Evolutionary conservation across 805 yeast species (phyloP).

Genomic region (Wickerhamiella dianesei): DNA sequence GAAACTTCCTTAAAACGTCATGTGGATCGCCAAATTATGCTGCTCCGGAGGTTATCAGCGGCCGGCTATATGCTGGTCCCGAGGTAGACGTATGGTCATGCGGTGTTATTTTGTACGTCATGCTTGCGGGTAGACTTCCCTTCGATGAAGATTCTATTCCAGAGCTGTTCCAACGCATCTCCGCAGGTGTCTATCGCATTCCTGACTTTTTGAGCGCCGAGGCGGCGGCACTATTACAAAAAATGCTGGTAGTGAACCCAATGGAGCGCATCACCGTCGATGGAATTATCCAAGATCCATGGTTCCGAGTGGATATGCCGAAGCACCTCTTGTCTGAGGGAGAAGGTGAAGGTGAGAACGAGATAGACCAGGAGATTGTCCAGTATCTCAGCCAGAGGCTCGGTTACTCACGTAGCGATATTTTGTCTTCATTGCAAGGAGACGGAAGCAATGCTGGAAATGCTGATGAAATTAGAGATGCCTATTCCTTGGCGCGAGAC

Average conservation of each 20-base stretch:
- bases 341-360: conserved; percentile 14
- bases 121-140: conserved; percentile 91
- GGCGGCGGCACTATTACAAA: conserved; percentile 66
- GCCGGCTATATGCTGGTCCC: conserved; percentile 88
- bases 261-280: conserved; percentile 83
- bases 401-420: conserved; percentile 83
- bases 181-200: conserved; percentile 81
- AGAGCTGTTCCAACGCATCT: conserved; percentile 79
- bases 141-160: conserved; percentile 96
- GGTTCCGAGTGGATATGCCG: conserved; percentile 76
- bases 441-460: conserved; percentile 23
- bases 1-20: conserved; percentile 83
- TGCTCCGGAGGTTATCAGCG: conserved; percentile 93
- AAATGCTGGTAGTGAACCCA: conserved; percentile 92
- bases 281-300: conserved; percentile 84
- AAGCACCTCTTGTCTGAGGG: conserved; percentile 61
- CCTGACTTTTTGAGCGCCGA: conserved; percentile 80
- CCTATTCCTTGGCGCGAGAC: conserved; percentile 70
- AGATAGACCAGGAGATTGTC: conserved; percentile 61
- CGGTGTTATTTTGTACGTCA: conserved; percentile 89
- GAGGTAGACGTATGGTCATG: conserved; percentile 98
- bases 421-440: conserved; percentile 41
- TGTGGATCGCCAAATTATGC: conserved; percentile 97
- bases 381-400: conserved; percentile 61
- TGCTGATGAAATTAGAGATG: conserved; percentile 69